These are phyloP conservation scores for Lipomyces sp. DNA, from an alignment of 805 yeast species.

Conservation along the genomic window DNA sequence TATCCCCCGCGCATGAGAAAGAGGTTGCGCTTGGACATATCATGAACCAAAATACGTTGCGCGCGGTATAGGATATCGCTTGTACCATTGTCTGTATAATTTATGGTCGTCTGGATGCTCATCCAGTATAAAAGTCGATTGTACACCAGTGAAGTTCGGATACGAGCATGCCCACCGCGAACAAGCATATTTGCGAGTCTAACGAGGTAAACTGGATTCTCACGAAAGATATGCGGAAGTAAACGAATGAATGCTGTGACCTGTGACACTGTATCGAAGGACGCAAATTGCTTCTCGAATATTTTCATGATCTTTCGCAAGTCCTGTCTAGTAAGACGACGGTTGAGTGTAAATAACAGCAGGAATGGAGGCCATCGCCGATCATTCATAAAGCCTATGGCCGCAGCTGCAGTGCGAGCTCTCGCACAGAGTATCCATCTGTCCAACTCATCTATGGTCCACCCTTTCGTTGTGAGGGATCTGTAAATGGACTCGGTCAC, in stretches of 20 bases:
- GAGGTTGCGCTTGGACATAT: slow-evolving; percentile 3
- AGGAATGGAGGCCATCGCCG: slow-evolving; percentile 20
- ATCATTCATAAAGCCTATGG: slow-evolving; percentile 4
- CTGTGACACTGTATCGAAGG: slow-evolving; percentile 8
- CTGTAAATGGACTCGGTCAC: slow-evolving; percentile 2
- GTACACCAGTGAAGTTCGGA: slow-evolving; percentile 12
- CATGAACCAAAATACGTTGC: slow-evolving; percentile 7
- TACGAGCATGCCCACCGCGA: background rate
- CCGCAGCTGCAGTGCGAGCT: slow-evolving; percentile 6
- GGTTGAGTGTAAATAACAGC: slow-evolving; percentile 4
- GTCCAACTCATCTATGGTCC: slow-evolving; percentile 6
- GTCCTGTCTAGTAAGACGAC: background rate
- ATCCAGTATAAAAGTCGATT: slow-evolving; percentile 10
- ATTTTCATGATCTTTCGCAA: slow-evolving; percentile 8
- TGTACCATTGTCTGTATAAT: background rate
- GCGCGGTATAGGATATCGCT: slow-evolving; percentile 2
- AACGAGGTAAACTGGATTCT: slow-evolving; percentile 4
- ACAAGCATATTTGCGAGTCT: slow-evolving; percentile 13
- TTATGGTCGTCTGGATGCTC: slow-evolving; percentile 4
- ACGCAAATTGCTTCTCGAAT: background rate
- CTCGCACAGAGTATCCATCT: slow-evolving; percentile 13
- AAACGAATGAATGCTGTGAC: slow-evolving; percentile 8
- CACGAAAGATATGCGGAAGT: background rate
- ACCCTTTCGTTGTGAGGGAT: background rate
- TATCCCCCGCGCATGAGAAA: slow-evolving; percentile 14